Percentiles rank a stretch among this genome's conserved stretches.
phyloP scores from a whole-genome alignment of 1,139 yeast species.

The Geotrichum restrictum region DNA sequence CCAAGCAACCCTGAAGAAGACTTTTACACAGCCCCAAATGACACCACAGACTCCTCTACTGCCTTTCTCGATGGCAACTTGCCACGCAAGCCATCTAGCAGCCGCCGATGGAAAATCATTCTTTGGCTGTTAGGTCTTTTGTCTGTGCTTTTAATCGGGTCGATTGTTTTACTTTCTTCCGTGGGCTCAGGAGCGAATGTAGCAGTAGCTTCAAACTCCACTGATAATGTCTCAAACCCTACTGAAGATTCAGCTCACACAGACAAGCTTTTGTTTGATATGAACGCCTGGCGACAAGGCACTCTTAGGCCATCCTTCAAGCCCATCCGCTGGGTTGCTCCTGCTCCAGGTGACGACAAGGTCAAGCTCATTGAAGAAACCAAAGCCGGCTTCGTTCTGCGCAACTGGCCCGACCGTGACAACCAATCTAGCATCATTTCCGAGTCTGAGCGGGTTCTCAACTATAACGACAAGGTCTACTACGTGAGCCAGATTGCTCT shows the following conservation, averaged over 20 bases:
- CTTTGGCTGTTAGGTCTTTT: constrained; percentile 1
- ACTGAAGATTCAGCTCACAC: constrained; percentile 2
- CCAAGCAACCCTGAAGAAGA: constrained; percentile 3
- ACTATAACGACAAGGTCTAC: constrained; percentile 25
- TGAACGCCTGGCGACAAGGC: constrained; percentile 19
- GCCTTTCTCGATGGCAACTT: background rate
- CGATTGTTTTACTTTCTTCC: constrained; percentile 3
- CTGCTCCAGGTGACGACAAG: constrained; percentile 18
- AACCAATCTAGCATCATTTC: constrained; percentile 25
- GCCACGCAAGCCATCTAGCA: background rate
- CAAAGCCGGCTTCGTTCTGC: constrained; percentile 21
- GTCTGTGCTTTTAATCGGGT: constrained; percentile 1
- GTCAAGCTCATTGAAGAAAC: constrained; percentile 19
- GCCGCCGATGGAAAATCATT: background rate
- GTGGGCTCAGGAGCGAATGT: constrained; percentile 1
- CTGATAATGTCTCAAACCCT: background rate
- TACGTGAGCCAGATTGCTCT: constrained; percentile 32
- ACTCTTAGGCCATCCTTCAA: constrained; percentile 15
- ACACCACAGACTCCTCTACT: constrained; percentile 1
- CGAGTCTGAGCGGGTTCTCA: constrained; percentile 19
- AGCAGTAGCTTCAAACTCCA: background rate
- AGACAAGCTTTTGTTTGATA: constrained; percentile 14
- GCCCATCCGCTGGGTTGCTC: constrained; percentile 18
- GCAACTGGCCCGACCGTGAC: constrained; percentile 31
- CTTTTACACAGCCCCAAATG: background rate